Conservation (phyloP, 2,329 filamentous ascomycete species). For the Phoma herbarum region DNA sequence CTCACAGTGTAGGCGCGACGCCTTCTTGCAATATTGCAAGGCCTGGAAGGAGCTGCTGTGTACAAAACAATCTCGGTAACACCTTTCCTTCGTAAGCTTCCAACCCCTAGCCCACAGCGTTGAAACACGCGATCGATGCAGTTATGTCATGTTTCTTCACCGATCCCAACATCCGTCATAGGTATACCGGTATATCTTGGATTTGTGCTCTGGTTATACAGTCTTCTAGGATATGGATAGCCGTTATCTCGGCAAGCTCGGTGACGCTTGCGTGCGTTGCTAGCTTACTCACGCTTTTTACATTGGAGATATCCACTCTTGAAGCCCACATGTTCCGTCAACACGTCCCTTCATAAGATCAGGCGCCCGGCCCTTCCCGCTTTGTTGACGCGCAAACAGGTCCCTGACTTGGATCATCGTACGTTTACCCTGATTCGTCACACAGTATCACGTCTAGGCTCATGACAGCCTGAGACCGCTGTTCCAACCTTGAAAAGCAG, state of each 20-base stretch:
- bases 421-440: not conserved
- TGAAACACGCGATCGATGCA: not conserved
- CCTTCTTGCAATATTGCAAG: not conserved
- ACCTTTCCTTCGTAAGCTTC: not conserved
- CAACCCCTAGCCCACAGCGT: not conserved
- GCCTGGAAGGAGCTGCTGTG: not conserved
- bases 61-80: not conserved
- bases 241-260: not conserved
- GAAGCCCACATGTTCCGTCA: not conserved
- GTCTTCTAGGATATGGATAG: not conserved
- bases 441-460: not conserved
- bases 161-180: not conserved
- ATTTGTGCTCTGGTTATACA: not conserved
- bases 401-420: not conserved
- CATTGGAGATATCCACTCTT: not conserved
- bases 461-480: not conserved
- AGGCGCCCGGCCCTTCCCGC: not conserved
- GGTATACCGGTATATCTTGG: not conserved
- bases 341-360: conserved; percentile 1
- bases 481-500: not conserved
- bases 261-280: not conserved
- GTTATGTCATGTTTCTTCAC: not conserved
- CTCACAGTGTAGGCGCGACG: not conserved
- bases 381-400: not conserved
- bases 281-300: conserved; percentile 1